These are phyloP conservation scores for Murraya paniculata DNA, from an alignment of 345 rosid species.

Conservation along the genomic window DNA sequence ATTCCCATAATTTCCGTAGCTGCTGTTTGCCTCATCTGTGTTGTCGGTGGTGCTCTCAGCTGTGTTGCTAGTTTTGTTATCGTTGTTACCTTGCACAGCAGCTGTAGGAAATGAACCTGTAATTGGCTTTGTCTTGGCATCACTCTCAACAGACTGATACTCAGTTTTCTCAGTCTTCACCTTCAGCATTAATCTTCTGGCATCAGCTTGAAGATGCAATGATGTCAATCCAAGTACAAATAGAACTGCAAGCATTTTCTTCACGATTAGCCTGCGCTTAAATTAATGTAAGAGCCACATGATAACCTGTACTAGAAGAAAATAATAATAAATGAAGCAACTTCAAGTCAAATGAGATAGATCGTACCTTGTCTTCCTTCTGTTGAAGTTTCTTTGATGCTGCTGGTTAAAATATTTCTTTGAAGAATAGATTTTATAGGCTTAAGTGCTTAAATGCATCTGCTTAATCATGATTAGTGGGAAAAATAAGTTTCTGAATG, in stretches of 20 bases:
- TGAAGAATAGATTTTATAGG: slow-evolving; percentile 19
- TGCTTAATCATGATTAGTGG: slow-evolving; percentile 25
- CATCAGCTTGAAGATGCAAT: slow-evolving; percentile 24
- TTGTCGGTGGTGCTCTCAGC: not conserved
- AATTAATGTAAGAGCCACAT: not conserved
- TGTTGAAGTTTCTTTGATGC: slow-evolving; percentile 7
- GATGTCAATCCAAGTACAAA: slow-evolving; percentile 15
- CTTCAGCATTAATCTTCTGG: slow-evolving; percentile 14
- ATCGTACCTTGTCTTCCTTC: slow-evolving; percentile 13
- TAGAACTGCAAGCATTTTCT: slow-evolving; percentile 11
- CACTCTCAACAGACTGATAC: not conserved
- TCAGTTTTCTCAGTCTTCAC: not conserved
- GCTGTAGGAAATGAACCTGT: not conserved
- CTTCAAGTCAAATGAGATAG: not conserved
- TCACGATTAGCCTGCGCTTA: slow-evolving; percentile 21
- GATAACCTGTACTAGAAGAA: not conserved
- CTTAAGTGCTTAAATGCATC: not conserved
- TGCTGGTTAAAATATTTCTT: not conserved
- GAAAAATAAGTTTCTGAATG: not conserved
- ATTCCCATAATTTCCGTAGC: slow-evolving; percentile 19
- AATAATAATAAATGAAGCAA: not conserved
- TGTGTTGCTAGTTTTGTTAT: not conserved
- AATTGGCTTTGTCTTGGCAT: not conserved
- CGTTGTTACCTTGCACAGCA: not conserved
- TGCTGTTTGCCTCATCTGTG: slow-evolving; percentile 20